These are phyloP conservation scores for Fusarium tjaetaba DNA, from an alignment of 2,329 filamentous ascomycete genomes.

Conservation along the genomic window DNA sequence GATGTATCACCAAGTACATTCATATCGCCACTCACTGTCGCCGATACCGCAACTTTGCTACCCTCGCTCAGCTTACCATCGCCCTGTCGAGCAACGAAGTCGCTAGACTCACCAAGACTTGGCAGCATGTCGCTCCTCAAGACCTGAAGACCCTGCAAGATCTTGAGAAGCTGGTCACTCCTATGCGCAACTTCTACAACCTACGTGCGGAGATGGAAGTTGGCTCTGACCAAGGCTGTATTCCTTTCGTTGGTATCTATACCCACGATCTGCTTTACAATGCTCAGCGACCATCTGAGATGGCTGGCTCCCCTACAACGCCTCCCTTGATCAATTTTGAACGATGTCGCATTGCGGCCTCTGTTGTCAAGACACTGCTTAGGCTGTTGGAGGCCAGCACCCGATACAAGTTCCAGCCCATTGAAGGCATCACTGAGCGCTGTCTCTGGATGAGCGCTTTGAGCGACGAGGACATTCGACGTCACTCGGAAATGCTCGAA, in stretches of 20 bases:
- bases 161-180: constrained; percentile 78
- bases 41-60: constrained; percentile 82
- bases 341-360: constrained; percentile 78
- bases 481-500: constrained; percentile 62
- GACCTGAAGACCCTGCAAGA: constrained; percentile 74
- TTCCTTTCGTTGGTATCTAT: constrained; percentile 85
- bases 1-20: constrained; percentile 82
- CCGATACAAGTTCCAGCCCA: constrained; percentile 76
- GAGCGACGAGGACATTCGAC: constrained; percentile 77
- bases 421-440: constrained; percentile 80
- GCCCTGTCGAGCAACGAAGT: constrained; percentile 80
- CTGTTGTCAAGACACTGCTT: constrained; percentile 81
- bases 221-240: constrained; percentile 75
- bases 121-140: constrained; percentile 72
- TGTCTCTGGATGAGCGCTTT: constrained; percentile 88
- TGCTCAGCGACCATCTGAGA: constrained; percentile 79
- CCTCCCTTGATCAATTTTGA: constrained; percentile 85
- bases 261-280: constrained; percentile 87
- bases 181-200: constrained; percentile 80
- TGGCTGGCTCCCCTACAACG: constrained; percentile 72
- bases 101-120: constrained; percentile 73
- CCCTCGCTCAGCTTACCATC: constrained; percentile 82
- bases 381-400: constrained; percentile 82
- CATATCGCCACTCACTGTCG: constrained; percentile 83
- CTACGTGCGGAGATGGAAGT: constrained; percentile 82